Evolutionary conservation across 2,329 filamentous ascomycete genomes (phyloP).

Genomic region (Alternaria novae-zelandiae): DNA sequence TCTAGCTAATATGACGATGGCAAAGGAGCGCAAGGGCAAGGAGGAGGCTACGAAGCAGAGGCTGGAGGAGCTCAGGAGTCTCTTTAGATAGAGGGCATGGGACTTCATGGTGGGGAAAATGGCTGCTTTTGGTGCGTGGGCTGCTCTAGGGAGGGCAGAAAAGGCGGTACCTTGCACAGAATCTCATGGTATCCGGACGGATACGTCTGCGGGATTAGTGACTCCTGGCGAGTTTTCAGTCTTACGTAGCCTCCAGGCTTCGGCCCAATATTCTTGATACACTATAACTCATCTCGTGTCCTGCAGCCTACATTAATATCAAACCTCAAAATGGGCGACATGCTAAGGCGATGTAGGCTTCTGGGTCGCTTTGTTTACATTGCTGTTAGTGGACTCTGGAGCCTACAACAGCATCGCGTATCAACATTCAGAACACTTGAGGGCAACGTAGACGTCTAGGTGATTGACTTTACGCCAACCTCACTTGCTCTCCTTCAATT

Average conservation of each 20-base stretch:
- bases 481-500: constrained; percentile 18
- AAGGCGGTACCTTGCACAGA: neutral
- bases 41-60: constrained; percentile 69
- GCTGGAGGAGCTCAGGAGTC: constrained; percentile 64
- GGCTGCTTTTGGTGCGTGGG: neutral
- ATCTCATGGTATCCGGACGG: neutral
- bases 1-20: constrained; percentile 77
- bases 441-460: neutral
- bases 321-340: neutral
- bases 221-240: neutral
- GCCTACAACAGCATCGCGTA: neutral
- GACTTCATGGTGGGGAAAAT: neutral
- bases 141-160: neutral
- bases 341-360: neutral
- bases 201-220: neutral
- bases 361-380: neutral
- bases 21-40: constrained; percentile 60
- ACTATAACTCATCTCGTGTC: neutral
- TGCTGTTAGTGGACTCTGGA: neutral
- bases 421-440: neutral
- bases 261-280: neutral
- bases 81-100: constrained; percentile 54
- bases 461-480: neutral
- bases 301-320: neutral
- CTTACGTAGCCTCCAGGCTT: neutral